These are phyloP conservation scores for Zasmidium citrigriseum DNA, from an alignment of 2,329 filamentous ascomycete genomes.

Conservation along the genomic window DNA sequence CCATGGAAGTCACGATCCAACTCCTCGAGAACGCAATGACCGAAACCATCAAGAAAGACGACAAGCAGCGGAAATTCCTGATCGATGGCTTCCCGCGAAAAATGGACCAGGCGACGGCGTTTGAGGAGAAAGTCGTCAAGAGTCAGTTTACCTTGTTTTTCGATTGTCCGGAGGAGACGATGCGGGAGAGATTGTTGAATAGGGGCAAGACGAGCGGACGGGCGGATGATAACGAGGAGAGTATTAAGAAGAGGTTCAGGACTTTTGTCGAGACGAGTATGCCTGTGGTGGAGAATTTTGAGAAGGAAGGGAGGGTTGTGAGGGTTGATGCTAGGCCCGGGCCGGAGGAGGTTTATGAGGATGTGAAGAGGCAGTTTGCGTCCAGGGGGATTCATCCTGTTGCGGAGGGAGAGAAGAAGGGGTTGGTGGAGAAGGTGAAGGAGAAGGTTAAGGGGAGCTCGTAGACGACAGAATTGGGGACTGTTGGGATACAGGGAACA, in stretches of 20 bases:
- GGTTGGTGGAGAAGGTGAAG: not conserved
- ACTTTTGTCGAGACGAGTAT: conserved; percentile 95
- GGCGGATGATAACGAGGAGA: conserved; percentile 90
- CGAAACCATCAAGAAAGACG: conserved; percentile 59
- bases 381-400: conserved; percentile 40
- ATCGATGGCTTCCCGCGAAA: conserved; percentile 89
- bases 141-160: conserved; percentile 89
- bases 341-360: conserved; percentile 65
- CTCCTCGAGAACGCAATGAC: conserved; percentile 93
- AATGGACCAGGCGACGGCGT: conserved; percentile 93
- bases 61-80: conserved; percentile 69
- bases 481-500: not conserved
- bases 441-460: not conserved
- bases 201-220: conserved; percentile 90
- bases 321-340: conserved; percentile 71
- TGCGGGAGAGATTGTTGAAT: conserved; percentile 81
- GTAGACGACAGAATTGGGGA: not conserved
- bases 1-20: conserved; percentile 97
- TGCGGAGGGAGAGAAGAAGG: conserved; percentile 1
- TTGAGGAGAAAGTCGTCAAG: conserved; percentile 84
- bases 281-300: conserved; percentile 90
- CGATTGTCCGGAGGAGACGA: conserved; percentile 85
- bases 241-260: conserved; percentile 93
- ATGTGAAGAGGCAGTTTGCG: conserved; percentile 52
- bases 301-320: conserved; percentile 74